Evolutionary conservation across 352 stramenopile genomes (phyloP), one percentile per base, ranked within the genome.

Genomic region (Blastocystis sp.): DNA sequence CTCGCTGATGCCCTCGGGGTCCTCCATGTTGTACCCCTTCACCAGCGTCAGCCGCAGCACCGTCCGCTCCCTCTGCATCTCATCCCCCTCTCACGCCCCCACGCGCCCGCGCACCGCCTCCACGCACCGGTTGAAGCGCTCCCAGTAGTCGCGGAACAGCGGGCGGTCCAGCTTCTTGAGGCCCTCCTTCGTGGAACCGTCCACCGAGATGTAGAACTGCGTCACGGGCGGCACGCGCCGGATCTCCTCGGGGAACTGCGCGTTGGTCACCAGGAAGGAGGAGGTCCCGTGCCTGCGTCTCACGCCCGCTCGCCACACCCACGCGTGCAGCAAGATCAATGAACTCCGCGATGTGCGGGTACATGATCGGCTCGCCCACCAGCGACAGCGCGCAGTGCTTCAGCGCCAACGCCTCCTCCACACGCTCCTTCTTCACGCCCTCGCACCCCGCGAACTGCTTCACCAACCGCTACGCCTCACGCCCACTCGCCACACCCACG

Each of bases 361-460:
- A 99, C 96, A 98, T 98, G 88, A 98, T 98, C 38, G 96, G 95
- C 88, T 98, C 95, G 17, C 96, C 95, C n/a, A 98, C 95, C 10
- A 98, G 91, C 78, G 93, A 98, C n/a, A 99, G 91, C 14, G 96
- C 96, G 89, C 96, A 98, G 91, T 99, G 96, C 61, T 92, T 91
- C 41, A 98, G 95, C 1, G 93, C 98, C 90, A 98, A 96, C 1
- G 96, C 96, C 76, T 98, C 95, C 52, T 96, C 90, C 93, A 95
- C 98, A 45, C 96, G 93, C 66, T 97, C 92, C 88, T 92, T 92
- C 86, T 97, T 95, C 40, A 99, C 92, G 5, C 96, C 96, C 11
- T 84, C 74, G 43, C 59, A 84, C 9, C 74, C 74, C n/a, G 59
- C 74, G 48, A 84, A 84, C 38, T 71, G 59, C 7, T 40, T n/a